phyloP scores from a whole-genome alignment of 768 basidiomycete genomes.

The Termitomyces sp. region DNA sequence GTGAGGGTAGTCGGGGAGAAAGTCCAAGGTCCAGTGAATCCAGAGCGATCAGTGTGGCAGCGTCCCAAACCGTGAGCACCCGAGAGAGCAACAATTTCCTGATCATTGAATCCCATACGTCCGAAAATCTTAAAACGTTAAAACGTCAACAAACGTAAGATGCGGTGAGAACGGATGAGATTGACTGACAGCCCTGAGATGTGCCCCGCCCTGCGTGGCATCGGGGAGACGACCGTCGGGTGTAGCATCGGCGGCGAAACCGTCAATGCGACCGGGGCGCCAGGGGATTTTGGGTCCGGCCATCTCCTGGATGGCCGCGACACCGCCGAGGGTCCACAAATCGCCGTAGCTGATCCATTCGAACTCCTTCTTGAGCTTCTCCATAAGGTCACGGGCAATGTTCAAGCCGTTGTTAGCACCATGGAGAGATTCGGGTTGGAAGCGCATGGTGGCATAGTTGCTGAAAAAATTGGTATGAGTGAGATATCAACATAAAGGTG shows the following conservation, averaged over 20 bases:
- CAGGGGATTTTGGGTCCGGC: slow-evolving; percentile 91
- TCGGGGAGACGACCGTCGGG: slow-evolving; percentile 92
- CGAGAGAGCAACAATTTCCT: slow-evolving; percentile 92
- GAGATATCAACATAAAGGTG: not conserved
- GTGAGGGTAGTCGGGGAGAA: slow-evolving; percentile 88
- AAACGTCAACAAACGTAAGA: not conserved
- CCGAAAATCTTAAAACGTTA: slow-evolving; percentile 89
- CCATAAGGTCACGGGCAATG: slow-evolving; percentile 79
- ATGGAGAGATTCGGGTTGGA: slow-evolving; percentile 83
- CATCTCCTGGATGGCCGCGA: slow-evolving; percentile 90
- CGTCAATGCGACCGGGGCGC: slow-evolving; percentile 92
- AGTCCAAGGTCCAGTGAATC: slow-evolving; percentile 91
- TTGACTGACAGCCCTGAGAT: slow-evolving; percentile 68
- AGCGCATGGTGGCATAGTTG: slow-evolving; percentile 99
- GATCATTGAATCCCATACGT: slow-evolving; percentile 96
- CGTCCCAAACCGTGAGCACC: slow-evolving; percentile 96
- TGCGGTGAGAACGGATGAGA: not conserved
- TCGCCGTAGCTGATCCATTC: slow-evolving; percentile 96
- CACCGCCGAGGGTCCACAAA: slow-evolving; percentile 94
- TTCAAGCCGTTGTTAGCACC: slow-evolving; percentile 81
- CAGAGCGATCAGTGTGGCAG: slow-evolving; percentile 84
- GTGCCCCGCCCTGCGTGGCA: slow-evolving; percentile 77
- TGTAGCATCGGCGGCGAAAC: slow-evolving; percentile 66
- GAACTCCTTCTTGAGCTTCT: slow-evolving; percentile 83
- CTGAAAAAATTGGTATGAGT: slow-evolving; percentile 30